Evolutionary conservation across 1,139 yeast genomes (phyloP).

Genomic region (Blastobotrys illinoisensis): DNA sequence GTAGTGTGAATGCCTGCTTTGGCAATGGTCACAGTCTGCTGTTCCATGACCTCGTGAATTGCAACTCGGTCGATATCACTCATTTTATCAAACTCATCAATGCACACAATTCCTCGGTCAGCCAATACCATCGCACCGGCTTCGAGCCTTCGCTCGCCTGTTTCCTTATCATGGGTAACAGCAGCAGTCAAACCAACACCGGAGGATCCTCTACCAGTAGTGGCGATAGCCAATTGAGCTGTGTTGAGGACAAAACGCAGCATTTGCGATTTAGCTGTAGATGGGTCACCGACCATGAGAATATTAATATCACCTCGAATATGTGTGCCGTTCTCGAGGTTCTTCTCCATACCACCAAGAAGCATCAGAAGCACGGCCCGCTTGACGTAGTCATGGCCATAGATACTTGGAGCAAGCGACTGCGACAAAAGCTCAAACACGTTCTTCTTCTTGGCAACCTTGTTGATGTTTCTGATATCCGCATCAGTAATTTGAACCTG

Average conservation of each 20-base stretch:
- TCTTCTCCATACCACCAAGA: conserved; percentile 91
- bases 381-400: conserved; percentile 87
- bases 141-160: conserved; percentile 93
- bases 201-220: conserved; percentile 98
- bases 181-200: conserved; percentile 99
- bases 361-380: conserved; percentile 88
- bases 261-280: conserved; percentile 96
- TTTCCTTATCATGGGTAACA: conserved; percentile 91
- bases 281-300: conserved; percentile 97
- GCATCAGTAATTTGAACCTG: conserved; percentile 69
- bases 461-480: conserved; percentile 84
- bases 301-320: conserved; percentile 96
- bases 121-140: conserved; percentile 99
- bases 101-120: conserved; percentile 95
- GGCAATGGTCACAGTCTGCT: conserved; percentile 96
- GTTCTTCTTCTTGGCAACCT: conserved; percentile 59
- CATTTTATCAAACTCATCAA: conserved; percentile 98
- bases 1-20: conserved; percentile 98
- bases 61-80: conserved; percentile 95
- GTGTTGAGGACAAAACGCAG: conserved; percentile 90
- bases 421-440: conserved; percentile 76
- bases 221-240: conserved; percentile 92
- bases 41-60: conserved; percentile 99
- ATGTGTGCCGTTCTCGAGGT: conserved; percentile 91
- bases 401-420: conserved; percentile 92